These are phyloP conservation scores for Phytophthora capsici DNA, from an alignment of 352 stramenopile species.

Conservation along the genomic window DNA sequence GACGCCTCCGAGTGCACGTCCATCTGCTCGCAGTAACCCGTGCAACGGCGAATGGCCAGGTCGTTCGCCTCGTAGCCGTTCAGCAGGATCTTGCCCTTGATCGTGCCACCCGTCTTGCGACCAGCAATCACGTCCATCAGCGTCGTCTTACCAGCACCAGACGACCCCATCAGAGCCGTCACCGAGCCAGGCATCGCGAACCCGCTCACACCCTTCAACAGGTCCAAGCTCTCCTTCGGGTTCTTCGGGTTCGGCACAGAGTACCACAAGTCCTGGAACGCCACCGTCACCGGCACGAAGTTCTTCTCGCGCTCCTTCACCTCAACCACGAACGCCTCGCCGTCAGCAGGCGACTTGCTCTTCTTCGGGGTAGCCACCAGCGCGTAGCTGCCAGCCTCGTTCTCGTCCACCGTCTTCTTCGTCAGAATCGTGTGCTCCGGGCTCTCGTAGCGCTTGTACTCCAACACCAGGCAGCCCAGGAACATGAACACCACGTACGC, in stretches of 20 bases:
- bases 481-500: conserved; percentile 50
- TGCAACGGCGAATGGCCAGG: conserved; percentile 53
- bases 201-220: conserved; percentile 64
- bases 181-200: conserved; percentile 60
- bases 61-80: conserved; percentile 53
- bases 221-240: conserved; percentile 50
- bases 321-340: conserved; percentile 19
- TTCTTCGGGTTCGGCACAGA: conserved; percentile 50
- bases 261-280: conserved; percentile 55
- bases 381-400: conserved; percentile 21
- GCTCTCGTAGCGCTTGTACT: conserved; percentile 31
- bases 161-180: conserved; percentile 89
- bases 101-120: conserved; percentile 65
- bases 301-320: conserved; percentile 41
- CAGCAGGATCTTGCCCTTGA: conserved; percentile 59
- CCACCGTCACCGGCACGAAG: conserved; percentile 47
- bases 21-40: conserved; percentile 81
- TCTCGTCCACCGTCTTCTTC: conserved; percentile 27
- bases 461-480: conserved; percentile 40
- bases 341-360: conserved; percentile 12
- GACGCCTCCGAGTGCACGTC: conserved; percentile 87
- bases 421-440: conserved; percentile 28
- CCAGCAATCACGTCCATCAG: conserved; percentile 93
- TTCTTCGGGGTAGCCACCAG: conserved; percentile 29
- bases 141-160: conserved; percentile 81